phyloP scores from a whole-genome alignment of 441 rosid genomes.

The Daphne laureola region DNA sequence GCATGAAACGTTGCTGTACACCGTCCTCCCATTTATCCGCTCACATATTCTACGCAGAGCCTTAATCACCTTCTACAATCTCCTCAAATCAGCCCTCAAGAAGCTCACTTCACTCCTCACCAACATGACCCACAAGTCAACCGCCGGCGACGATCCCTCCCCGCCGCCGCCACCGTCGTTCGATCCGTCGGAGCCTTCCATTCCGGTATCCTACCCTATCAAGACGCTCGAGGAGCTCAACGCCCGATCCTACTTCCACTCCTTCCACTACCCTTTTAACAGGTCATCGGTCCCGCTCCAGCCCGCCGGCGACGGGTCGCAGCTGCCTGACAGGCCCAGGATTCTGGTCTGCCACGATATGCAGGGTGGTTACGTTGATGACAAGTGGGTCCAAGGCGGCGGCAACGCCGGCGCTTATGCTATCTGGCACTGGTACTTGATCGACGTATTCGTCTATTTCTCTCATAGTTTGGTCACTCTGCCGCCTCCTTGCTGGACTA shows the following conservation, averaged over 20 bases:
- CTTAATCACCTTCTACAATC: conserved; percentile 19
- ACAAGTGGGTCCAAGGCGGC: conserved; percentile 88
- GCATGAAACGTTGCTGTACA: background rate
- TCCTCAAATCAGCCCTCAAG: conserved; percentile 18
- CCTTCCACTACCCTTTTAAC: conserved; percentile 80
- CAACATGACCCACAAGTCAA: conserved; percentile 15
- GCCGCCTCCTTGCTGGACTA: conserved; percentile 94
- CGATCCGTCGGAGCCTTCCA: conserved; percentile 49
- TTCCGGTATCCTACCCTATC: conserved; percentile 71
- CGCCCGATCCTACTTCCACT: conserved; percentile 56
- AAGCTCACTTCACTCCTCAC: conserved; percentile 15
- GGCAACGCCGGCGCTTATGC: conserved; percentile 44
- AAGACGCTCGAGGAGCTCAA: conserved; percentile 53
- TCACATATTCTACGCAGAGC: conserved; percentile 23
- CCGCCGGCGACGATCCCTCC: conserved; percentile 8
- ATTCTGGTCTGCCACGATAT: conserved; percentile 78
- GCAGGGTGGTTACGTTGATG: conserved; percentile 71
- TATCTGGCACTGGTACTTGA: conserved; percentile 86
- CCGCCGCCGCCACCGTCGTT: conserved; percentile 25
- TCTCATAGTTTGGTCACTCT: conserved; percentile 64
- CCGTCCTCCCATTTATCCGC: conserved; percentile 12
- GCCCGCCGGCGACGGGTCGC: background rate
- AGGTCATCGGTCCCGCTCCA: conserved; percentile 44
- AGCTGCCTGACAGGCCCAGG: conserved; percentile 42
- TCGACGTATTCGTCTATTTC: conserved; percentile 79